Conservation (phyloP, 768 basidiomycete genomes). For the Suillus clintonianus region DNA sequence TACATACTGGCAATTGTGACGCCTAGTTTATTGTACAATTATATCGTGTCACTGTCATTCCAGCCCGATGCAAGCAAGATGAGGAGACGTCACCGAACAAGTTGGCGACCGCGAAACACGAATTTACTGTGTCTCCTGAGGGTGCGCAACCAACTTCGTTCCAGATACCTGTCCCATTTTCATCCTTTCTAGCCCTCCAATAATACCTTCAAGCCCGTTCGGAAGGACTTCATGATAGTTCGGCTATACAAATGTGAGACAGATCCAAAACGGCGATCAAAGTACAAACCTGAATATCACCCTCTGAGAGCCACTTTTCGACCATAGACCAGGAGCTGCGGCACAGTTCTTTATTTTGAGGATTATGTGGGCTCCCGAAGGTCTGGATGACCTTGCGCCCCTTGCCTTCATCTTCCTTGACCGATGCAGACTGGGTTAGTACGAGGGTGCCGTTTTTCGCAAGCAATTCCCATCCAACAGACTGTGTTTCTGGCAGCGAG, state of each 20-base stretch:
- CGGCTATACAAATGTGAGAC: constrained; percentile 31
- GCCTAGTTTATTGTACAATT: neutral
- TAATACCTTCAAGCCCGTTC: constrained; percentile 40
- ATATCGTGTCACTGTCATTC: too few relatives aligned
- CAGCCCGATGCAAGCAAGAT: too few relatives aligned
- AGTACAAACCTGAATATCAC: constrained; percentile 25
- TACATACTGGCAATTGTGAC: too few relatives aligned
- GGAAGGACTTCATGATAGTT: constrained; percentile 42
- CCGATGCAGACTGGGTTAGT: constrained; percentile 19
- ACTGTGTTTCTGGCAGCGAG: constrained; percentile 35
- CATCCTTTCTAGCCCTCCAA: constrained; percentile 37
- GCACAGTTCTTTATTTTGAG: constrained; percentile 20
- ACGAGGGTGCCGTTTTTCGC: constrained; percentile 36
- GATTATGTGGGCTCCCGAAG: constrained; percentile 20
- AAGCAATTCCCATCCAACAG: constrained; percentile 32
- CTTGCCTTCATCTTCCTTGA: constrained; percentile 25
- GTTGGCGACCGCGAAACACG: neutral
- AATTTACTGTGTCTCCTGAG: constrained; percentile 36
- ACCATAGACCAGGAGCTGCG: constrained; percentile 18
- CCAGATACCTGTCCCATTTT: constrained; percentile 41
- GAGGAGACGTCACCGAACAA: neutral
- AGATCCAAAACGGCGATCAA: neutral
- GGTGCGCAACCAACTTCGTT: constrained; percentile 43
- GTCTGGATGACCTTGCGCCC: constrained; percentile 23
- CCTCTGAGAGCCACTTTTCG: constrained; percentile 27